Evolutionary conservation across 2,329 filamentous ascomycete genomes (phyloP).

Genomic region (Geosmithia morbida): DNA sequence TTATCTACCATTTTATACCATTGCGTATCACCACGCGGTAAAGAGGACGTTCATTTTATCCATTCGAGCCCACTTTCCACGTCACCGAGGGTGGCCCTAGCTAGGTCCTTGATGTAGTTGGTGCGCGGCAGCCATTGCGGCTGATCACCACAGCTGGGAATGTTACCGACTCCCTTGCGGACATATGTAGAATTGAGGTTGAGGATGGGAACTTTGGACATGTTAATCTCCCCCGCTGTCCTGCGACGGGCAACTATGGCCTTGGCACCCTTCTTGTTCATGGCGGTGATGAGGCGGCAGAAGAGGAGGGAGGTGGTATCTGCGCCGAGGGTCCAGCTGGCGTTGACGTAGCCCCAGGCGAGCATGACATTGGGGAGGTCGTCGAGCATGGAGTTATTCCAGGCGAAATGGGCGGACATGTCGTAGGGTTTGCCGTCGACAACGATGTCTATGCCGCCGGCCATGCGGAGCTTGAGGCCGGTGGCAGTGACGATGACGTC

Average conservation of each 20-base stretch:
- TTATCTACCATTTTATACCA: background rate
- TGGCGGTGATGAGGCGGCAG: conserved; percentile 32
- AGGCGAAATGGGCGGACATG: conserved; percentile 31
- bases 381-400: conserved; percentile 47
- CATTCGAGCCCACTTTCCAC: background rate
- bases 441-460: conserved; percentile 32
- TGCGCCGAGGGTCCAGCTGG: conserved; percentile 47
- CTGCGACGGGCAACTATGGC: background rate
- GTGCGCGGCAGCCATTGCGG: background rate
- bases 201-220: background rate
- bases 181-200: background rate
- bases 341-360: conserved; percentile 44
- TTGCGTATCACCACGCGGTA: background rate
- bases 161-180: background rate
- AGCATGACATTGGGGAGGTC: conserved; percentile 46
- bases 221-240: background rate
- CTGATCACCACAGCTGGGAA: background rate
- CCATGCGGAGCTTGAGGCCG: conserved; percentile 40
- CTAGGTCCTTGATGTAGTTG: background rate
- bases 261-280: conserved; percentile 13
- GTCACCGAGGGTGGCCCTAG: background rate
- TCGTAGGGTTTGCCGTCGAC: conserved; percentile 34
- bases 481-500: conserved; percentile 55
- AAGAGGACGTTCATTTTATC: background rate
- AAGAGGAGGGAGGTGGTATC: conserved; percentile 36